These are phyloP conservation scores for Penicillium longicatenatum DNA, from an alignment of 495 filamentous ascomycete genomes.

Conservation along the genomic window DNA sequence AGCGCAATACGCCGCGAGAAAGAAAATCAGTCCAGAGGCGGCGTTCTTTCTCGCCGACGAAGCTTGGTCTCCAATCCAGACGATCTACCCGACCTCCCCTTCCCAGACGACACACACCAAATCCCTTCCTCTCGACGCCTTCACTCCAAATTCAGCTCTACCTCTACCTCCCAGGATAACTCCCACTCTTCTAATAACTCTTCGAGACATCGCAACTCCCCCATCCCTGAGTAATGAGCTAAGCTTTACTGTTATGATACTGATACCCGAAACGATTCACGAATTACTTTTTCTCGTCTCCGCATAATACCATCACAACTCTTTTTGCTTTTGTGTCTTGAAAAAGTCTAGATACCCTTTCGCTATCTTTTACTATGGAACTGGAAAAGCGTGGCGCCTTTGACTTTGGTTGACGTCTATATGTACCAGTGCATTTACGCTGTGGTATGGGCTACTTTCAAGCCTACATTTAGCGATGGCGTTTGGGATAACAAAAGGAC, in stretches of 20 bases:
- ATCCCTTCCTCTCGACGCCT: neutral
- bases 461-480: no score
- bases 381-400: no score
- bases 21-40: conserved; percentile 36
- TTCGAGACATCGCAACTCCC: neutral
- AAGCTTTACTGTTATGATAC: neutral
- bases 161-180: conserved; percentile 6
- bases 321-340: neutral
- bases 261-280: neutral
- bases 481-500: no score
- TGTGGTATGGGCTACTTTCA: no score
- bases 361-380: no score
- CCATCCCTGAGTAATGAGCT: neutral
- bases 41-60: conserved; percentile 42
- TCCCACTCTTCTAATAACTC: conserved; percentile 3
- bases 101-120: conserved; percentile 23
- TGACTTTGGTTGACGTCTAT: no score
- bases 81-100: conserved; percentile 30
- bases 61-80: conserved; percentile 37
- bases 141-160: conserved; percentile 3
- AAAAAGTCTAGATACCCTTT: neutral
- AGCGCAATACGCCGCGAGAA: conserved; percentile 35
- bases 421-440: no score
- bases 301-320: neutral
- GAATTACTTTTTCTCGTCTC: neutral